Base-by-base conservation (phyloP, 2,329 filamentous ascomycete genomes). In the Penicillium expansum region DNA sequence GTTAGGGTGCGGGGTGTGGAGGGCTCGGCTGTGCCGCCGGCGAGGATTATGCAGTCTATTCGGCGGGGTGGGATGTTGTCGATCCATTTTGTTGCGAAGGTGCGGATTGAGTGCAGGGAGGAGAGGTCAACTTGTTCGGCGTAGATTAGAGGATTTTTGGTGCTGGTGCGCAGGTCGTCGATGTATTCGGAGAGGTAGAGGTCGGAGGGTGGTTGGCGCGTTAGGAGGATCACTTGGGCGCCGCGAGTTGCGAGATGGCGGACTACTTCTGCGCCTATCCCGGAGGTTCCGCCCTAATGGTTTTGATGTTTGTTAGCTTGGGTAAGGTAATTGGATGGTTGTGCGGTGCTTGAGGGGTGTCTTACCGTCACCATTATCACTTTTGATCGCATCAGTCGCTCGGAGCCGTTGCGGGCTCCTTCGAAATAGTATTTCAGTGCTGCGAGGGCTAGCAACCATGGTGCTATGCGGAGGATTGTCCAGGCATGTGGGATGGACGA, bases 51-150 rank as follows among this genome's bases (percentile, higher is more conserved):
- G 86, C 93, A 92, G 73, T 99, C 94, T 7, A 99, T 79, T 47
- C 95, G 82, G 55, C 95, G 83, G 9, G 92, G 91, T 3, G 94
- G 93, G 22, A 90, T 85, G 73, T 97, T 97, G 74, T 99, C 93
- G 63, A 99, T 91, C 93, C 95, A 99, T 78, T 91, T 93, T 0
- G 94, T 99, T 13, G 94, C 94, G 72, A 99, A 99, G 61, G 87
- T 83, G 38, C 94, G 89, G 66, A 99, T 88, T 73, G 90, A 95
- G 73, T 96, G 86, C n/a, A 99, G 80, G 16, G 89, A 93, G 13
- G 88, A 79, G 29, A 99, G 84, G 70, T 99, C 92, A 66, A 96
- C 91, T 76, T 96, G 90, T 74, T 99, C 94, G 58, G 94, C 92
- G 68, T 96, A 97, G 65, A 99, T 91, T 69, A 99, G 82, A 57